Percentiles rank a stretch among this genome's conserved stretches.
Evolutionary conservation across 441 rosid species (phyloP).

Genomic region (Jatropha multifida): DNA sequence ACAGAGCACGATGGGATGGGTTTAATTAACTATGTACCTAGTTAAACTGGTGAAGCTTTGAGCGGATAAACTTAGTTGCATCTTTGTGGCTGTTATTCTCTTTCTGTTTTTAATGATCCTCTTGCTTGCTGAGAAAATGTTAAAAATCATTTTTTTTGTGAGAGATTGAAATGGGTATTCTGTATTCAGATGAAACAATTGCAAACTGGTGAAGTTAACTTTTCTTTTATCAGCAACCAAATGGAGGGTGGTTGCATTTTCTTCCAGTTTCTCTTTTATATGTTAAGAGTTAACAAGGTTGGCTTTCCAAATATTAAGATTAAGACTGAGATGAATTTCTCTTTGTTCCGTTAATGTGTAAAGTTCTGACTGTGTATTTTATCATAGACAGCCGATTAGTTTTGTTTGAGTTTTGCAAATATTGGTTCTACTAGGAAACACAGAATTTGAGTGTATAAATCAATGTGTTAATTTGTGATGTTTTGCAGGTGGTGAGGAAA

Average conservation of each 20-base stretch:
- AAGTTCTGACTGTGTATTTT: too few relatives aligned
- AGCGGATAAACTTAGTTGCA: too few relatives aligned
- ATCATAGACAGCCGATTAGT: too few relatives aligned
- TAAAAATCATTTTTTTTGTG: not conserved
- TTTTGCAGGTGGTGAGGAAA: conserved; percentile 19
- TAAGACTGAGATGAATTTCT: not conserved
- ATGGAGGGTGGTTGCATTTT: not conserved
- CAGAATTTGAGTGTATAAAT: not conserved
- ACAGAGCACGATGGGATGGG: too few relatives aligned
- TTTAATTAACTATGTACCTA: too few relatives aligned
- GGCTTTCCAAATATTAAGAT: not conserved
- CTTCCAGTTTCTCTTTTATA: not conserved
- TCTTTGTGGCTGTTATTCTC: too few relatives aligned
- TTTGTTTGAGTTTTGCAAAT: too few relatives aligned
- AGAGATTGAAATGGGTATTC: not conserved
- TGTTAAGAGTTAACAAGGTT: not conserved
- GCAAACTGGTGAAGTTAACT: conserved; percentile 6
- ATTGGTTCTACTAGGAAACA: not conserved
- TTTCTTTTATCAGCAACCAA: not conserved
- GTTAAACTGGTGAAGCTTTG: too few relatives aligned
- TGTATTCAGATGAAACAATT: not conserved
- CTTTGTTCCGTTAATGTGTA: not conserved
- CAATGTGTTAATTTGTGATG: conserved; percentile 5
- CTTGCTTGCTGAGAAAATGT: conserved; percentile 16
- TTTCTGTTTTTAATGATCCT: not conserved